Evolutionary conservation across 2,329 filamentous ascomycete genomes (phyloP), one percentile per base, ranked within the genome.

Genomic region (Cladosporium sp.): DNA sequence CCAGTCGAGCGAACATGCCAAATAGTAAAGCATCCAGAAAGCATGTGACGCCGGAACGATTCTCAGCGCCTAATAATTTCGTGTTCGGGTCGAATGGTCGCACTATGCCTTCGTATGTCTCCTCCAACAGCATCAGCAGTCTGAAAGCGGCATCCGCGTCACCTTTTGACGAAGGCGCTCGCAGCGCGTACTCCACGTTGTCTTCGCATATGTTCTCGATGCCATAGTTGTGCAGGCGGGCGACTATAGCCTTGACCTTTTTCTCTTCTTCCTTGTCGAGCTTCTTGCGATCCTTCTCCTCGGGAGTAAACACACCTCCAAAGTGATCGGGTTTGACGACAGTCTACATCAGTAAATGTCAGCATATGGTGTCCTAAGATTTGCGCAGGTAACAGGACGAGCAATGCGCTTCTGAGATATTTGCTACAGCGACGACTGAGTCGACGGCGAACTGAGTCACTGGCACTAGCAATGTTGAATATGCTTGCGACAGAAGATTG

Each of bases 11-110:
- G 72, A 97, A 97, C 91, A 99, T 97, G 72, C 93, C 89, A 72
- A 97, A 97, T 1, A 99, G 82, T 20, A 97, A 77, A 0, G 93
- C 84, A 72, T 97, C 94, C 15, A 97, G 79, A 72, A 95, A 97
- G 76, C 94, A 99, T n/a, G 93, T 97, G 37, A 96, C 91, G 50
- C 84, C 85, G 45, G 88, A 82, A 50, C 92, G 82, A 70, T 99
- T 99, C 66, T 90, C 88, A 12, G 94, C 93, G 6, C 94, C 94
- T 4, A 90, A 77, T 78, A 97, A 86, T 59, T 83, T 82, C 7
- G 88, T 81, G 55, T 82, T 81, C 8, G 90, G 85, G 58, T 90
- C 82, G 75, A 90, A 96, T 15, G 85, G 84, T 62, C 86, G 81
- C 64, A 97, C 83, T 40, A 90, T 84, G 15, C 93, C 92, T 30